Evolutionary conservation across 176 grass and related monocot genomes (phyloP).

Genomic region (Neostapfia colusana): DNA sequence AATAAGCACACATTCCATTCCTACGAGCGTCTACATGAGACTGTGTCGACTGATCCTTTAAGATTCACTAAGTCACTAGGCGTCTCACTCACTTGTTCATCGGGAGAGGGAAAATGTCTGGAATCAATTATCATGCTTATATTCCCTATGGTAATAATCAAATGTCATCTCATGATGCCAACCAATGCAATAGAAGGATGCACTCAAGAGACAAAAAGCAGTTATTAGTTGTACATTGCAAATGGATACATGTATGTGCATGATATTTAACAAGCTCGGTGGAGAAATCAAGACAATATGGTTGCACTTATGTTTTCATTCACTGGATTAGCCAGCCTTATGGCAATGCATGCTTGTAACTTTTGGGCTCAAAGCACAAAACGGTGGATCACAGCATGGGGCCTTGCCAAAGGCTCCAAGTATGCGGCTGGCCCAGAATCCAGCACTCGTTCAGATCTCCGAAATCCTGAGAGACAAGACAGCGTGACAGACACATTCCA

Average conservation of each 20-base stretch:
- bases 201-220: no score
- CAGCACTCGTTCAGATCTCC: no score
- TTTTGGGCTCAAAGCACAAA: background rate
- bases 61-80: no score
- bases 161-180: no score
- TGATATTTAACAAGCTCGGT: background rate
- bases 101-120: no score
- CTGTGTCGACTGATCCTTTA: no score
- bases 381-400: background rate
- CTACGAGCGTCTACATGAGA: no score
- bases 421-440: conserved; percentile 16
- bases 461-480: background rate
- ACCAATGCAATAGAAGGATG: no score
- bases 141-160: no score
- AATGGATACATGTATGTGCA: background rate
- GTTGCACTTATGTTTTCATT: background rate
- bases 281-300: background rate
- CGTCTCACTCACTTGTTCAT: no score
- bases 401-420: conserved; percentile 9
- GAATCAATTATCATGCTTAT: no score
- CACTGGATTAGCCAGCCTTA: background rate
- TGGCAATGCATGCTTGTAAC: background rate
- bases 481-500: background rate
- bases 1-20: no score
- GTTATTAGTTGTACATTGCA: background rate